These are phyloP conservation scores for Rosa lucieae DNA, from an alignment of 306 rosid genomes.

Conservation along the genomic window DNA sequence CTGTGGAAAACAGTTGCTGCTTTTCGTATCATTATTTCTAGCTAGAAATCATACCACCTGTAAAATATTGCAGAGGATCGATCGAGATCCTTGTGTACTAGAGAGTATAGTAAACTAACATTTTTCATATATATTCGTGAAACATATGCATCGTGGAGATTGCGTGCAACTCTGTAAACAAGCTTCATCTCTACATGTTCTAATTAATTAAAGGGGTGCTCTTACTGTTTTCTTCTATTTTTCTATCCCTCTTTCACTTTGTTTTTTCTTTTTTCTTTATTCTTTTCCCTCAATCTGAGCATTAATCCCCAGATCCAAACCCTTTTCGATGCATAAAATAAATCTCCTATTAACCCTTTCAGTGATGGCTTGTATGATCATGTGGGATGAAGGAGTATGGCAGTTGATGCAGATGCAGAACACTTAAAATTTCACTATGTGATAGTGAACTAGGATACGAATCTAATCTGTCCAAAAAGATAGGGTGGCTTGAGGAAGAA, in stretches of 20 bases:
- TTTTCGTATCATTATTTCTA: not conserved
- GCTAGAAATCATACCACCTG: not conserved
- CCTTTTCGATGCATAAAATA: not conserved
- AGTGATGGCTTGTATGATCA: not conserved
- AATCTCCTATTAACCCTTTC: not conserved
- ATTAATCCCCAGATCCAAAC: constrained; percentile 8
- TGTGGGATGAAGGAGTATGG: not conserved
- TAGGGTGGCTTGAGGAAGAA: not conserved
- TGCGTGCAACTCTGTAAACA: constrained; percentile 15
- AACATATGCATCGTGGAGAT: not conserved
- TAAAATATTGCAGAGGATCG: not conserved
- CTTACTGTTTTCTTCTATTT: not conserved
- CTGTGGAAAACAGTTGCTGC: not conserved
- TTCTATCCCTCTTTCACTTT: not conserved
- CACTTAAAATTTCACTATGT: not conserved
- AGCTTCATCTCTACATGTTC: constrained; percentile 8
- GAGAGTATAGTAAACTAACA: not conserved
- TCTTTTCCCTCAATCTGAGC: not conserved
- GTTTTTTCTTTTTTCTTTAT: not conserved
- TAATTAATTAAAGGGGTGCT: not conserved
- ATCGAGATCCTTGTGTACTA: not conserved
- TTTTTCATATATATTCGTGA: not conserved
- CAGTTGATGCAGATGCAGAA: not conserved
- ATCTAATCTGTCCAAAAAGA: not conserved
- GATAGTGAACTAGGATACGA: constrained; percentile 9